Evolutionary conservation across 208 protist genomes (phyloP).

Genomic region (Novymonas esmeraldas): DNA sequence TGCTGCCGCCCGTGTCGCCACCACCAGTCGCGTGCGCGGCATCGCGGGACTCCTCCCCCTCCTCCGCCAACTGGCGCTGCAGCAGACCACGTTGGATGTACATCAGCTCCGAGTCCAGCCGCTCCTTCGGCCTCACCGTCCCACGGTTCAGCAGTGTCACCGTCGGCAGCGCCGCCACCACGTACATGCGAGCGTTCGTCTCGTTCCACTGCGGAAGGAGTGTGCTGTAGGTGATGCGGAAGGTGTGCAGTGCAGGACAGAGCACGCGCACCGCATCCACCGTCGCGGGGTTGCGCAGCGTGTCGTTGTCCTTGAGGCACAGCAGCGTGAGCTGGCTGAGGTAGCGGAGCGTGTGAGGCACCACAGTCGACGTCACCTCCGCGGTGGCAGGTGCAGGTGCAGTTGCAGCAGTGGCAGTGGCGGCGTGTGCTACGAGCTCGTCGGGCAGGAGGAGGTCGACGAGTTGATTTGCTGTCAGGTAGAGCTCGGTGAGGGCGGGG

Average conservation of each 20-base stretch:
- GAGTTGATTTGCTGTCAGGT: constrained; percentile 71
- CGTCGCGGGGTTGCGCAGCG: constrained; percentile 43
- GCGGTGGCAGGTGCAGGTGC: not conserved
- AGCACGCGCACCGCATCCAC: constrained; percentile 71
- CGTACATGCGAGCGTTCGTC: constrained; percentile 84
- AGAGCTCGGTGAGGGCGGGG: constrained; percentile 63
- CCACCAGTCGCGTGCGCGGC: too few relatives aligned
- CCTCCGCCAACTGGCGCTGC: constrained; percentile 28
- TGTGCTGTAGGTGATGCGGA: constrained; percentile 77
- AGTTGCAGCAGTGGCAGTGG: not conserved
- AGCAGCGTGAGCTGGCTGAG: constrained; percentile 61
- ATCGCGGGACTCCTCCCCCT: too few relatives aligned
- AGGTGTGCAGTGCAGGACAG: constrained; percentile 59
- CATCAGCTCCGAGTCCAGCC: constrained; percentile 84
- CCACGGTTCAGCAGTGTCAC: constrained; percentile 80
- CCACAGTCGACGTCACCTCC: constrained; percentile 9
- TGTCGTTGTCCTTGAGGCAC: constrained; percentile 77
- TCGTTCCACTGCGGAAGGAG: constrained; percentile 84
- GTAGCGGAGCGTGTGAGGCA: constrained; percentile 35
- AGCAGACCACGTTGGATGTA: constrained; percentile 87
- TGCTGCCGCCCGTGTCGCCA: too few relatives aligned
- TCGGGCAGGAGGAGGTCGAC: constrained; percentile 42
- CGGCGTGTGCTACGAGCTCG: constrained; percentile 17
- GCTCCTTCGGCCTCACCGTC: constrained; percentile 80
- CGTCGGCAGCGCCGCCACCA: constrained; percentile 79